Evolutionary conservation across 495 filamentous ascomycete species (phyloP).

Genomic region (Neurospora sublineolata): DNA sequence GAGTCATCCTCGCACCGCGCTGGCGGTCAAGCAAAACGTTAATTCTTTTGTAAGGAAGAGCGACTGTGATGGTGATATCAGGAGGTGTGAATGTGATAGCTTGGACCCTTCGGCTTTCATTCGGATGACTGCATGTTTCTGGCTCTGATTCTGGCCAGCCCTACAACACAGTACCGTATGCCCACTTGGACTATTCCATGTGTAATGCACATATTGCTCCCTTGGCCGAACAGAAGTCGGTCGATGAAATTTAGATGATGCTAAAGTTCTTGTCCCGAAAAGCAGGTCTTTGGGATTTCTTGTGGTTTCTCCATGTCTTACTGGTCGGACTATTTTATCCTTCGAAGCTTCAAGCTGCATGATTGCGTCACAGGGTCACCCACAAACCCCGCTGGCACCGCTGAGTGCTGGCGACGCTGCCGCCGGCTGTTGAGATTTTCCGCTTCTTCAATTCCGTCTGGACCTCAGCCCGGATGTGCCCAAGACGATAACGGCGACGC

Average conservation of each 20-base stretch:
- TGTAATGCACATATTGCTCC: not conserved
- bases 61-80: not conserved
- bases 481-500: not conserved
- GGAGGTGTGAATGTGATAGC: not conserved
- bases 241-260: not conserved
- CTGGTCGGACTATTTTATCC: not conserved
- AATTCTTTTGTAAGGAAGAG: not conserved
- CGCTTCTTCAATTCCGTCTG: not conserved
- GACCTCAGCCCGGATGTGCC: not conserved
- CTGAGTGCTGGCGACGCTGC: not conserved
- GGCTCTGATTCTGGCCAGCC: not conserved
- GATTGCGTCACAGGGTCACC: not conserved
- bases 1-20: not conserved
- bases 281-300: not conserved
- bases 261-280: not conserved
- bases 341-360: not conserved
- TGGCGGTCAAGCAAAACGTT: not conserved
- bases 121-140: not conserved
- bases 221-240: not conserved
- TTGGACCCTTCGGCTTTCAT: not conserved
- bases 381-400: not conserved
- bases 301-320: not conserved
- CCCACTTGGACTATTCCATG: not conserved
- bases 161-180: not conserved
- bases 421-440: not conserved